These are phyloP conservation scores for Talaromyces albobiverticillius DNA, from an alignment of 2,329 filamentous ascomycete species.

Conservation along the genomic window DNA sequence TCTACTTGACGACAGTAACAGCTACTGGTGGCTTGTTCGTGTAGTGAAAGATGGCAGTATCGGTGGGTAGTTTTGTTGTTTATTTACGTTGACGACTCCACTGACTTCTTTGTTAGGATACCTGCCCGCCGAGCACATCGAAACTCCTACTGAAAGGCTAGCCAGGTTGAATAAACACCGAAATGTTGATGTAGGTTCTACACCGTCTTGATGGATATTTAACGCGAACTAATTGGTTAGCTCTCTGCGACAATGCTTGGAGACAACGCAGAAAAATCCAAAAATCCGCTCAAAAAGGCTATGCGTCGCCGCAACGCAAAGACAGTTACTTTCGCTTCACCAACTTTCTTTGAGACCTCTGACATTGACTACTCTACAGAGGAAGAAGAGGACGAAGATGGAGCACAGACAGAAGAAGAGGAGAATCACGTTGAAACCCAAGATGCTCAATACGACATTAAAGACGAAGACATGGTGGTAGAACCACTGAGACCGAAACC, in stretches of 20 bases:
- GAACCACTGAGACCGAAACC: constrained; percentile 44
- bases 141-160: constrained; percentile 91
- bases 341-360: constrained; percentile 84
- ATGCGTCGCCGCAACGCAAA: constrained; percentile 81
- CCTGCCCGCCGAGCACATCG: constrained; percentile 94
- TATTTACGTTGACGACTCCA: constrained; percentile 8
- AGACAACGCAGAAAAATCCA: constrained; percentile 73
- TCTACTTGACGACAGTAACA: constrained; percentile 95
- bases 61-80: constrained; percentile 48
- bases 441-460: constrained; percentile 25
- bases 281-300: constrained; percentile 77
- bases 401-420: constrained; percentile 50
- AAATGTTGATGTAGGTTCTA: constrained; percentile 80
- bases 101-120: constrained; percentile 62
- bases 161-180: constrained; percentile 95
- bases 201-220: background rate
- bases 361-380: constrained; percentile 82
- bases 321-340: constrained; percentile 79
- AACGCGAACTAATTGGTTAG: constrained; percentile 33
- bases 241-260: constrained; percentile 69
- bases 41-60: constrained; percentile 98
- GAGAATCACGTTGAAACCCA: constrained; percentile 32
- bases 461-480: constrained; percentile 40
- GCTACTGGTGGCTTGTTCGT: constrained; percentile 98
- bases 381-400: constrained; percentile 55